These are phyloP conservation scores for Penicillium vulpinum DNA, from an alignment of 2,329 filamentous ascomycete genomes.

Conservation along the genomic window DNA sequence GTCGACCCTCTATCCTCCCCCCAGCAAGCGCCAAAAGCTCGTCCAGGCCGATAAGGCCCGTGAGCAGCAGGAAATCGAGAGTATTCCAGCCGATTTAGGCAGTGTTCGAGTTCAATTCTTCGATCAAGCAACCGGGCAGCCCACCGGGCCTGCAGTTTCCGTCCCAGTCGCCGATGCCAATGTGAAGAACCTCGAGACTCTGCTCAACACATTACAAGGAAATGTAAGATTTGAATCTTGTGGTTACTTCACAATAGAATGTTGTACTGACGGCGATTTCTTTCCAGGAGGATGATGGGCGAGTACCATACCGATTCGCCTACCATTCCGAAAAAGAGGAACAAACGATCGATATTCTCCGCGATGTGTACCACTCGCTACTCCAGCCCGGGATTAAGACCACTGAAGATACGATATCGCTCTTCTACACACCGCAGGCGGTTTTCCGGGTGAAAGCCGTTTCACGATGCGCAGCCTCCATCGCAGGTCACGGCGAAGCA, in stretches of 20 bases:
- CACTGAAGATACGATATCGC: constrained; percentile 62
- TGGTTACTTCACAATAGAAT: constrained; percentile 2
- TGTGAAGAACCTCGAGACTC: constrained; percentile 83
- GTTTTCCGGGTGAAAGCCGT: constrained; percentile 92
- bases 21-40: constrained; percentile 81
- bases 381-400: constrained; percentile 53
- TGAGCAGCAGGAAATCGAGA: constrained; percentile 72
- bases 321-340: constrained; percentile 49
- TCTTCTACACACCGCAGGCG: constrained; percentile 76
- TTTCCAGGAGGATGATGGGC: constrained; percentile 57
- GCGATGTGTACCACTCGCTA: constrained; percentile 53
- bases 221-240: constrained; percentile 54
- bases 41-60: constrained; percentile 70
- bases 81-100: constrained; percentile 66
- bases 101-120: constrained; percentile 84
- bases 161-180: constrained; percentile 81
- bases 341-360: constrained; percentile 47
- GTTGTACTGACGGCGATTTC: constrained; percentile 1
- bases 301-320: constrained; percentile 67
- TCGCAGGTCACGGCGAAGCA: constrained; percentile 87
- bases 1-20: constrained; percentile 80
- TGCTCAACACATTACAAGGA: constrained; percentile 81
- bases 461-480: constrained; percentile 82
- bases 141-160: constrained; percentile 68
- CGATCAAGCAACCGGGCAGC: constrained; percentile 70